Conservation (phyloP, 768 basidiomycete species). For the Leucosporidium creatinivorum region DNA sequence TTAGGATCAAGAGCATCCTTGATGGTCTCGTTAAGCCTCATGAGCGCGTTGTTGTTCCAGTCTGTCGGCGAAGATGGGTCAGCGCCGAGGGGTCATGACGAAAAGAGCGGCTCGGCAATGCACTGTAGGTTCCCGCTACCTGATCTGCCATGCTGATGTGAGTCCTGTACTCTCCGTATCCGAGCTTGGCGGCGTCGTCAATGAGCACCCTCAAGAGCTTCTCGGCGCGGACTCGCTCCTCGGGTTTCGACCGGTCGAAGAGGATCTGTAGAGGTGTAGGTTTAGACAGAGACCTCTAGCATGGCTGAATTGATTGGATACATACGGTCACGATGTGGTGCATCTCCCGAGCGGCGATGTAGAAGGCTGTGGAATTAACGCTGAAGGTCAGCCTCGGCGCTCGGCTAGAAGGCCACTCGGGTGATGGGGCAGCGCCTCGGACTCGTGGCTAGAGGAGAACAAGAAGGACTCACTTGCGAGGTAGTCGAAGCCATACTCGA, state of each 20-base stretch:
- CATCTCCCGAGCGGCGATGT: slow-evolving; percentile 12
- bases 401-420: no score
- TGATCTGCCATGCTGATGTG: slow-evolving; percentile 23
- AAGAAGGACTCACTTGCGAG: slow-evolving; percentile 11
- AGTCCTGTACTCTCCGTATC: slow-evolving; percentile 28
- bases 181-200: slow-evolving; percentile 5
- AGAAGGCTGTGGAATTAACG: slow-evolving; percentile 4
- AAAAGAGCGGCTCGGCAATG: no score
- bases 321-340: slow-evolving; percentile 10
- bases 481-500: slow-evolving; percentile 23
- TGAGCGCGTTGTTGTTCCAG: slow-evolving; percentile 21
- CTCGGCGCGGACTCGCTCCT: slow-evolving; percentile 11
- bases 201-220: slow-evolving; percentile 21
- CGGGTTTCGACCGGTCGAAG: slow-evolving; percentile 16
- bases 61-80: background rate
- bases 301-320: no score
- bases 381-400: no score
- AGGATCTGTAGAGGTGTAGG: slow-evolving; percentile 4
- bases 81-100: background rate
- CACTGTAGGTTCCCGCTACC: slow-evolving; percentile 7
- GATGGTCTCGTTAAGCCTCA: slow-evolving; percentile 22
- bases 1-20: slow-evolving; percentile 35
- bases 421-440: no score
- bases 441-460: no score
- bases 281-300: background rate